A percentile compares a stretch with the other conserved stretches of the same genome.
phyloP scores from a whole-genome alignment of 352 stramenopile genomes.

The Plasmopara muralis region DNA sequence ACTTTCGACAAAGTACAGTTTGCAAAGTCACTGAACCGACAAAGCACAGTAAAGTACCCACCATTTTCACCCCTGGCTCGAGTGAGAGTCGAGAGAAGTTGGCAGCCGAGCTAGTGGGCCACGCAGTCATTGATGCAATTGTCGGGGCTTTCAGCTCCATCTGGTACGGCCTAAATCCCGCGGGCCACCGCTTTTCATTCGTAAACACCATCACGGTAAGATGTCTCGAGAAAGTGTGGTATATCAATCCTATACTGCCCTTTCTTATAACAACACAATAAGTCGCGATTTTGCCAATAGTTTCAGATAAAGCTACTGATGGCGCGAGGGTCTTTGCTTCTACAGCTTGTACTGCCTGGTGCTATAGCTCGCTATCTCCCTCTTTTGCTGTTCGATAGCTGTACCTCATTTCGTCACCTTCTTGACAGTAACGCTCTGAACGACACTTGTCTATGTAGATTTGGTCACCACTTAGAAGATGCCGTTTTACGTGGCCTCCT shows the following conservation, averaged over 20 bases:
- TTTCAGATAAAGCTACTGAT: constrained; percentile 7
- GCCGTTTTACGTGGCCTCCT: constrained; percentile 36
- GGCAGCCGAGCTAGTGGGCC: constrained; percentile 33
- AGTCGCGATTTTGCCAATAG: too few relatives aligned
- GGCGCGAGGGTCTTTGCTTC: constrained; percentile 12
- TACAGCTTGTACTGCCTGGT: constrained; percentile 23
- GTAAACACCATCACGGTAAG: constrained; percentile 19
- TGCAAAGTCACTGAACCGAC: neutral
- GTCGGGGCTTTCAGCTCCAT: constrained; percentile 16
- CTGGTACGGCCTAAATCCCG: neutral
- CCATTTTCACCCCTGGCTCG: constrained; percentile 35
- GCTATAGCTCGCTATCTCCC: constrained; percentile 18
- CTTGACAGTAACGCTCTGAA: neutral
- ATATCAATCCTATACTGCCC: constrained; percentile 9
- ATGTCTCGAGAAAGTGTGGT: constrained; percentile 2
- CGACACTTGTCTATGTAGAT: constrained; percentile 12
- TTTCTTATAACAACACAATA: neutral
- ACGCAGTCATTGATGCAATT: constrained; percentile 24
- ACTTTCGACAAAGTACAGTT: constrained; percentile 4
- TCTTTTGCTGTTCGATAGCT: constrained; percentile 8
- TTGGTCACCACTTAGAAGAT: constrained; percentile 37
- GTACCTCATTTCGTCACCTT: neutral
- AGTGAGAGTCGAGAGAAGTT: constrained; percentile 32
- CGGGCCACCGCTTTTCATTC: constrained; percentile 11
- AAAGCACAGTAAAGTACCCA: constrained; percentile 6